Evolutionary conservation across 176 grass and related monocot genomes (phyloP).

Genomic region (Luzula sylvatica): DNA sequence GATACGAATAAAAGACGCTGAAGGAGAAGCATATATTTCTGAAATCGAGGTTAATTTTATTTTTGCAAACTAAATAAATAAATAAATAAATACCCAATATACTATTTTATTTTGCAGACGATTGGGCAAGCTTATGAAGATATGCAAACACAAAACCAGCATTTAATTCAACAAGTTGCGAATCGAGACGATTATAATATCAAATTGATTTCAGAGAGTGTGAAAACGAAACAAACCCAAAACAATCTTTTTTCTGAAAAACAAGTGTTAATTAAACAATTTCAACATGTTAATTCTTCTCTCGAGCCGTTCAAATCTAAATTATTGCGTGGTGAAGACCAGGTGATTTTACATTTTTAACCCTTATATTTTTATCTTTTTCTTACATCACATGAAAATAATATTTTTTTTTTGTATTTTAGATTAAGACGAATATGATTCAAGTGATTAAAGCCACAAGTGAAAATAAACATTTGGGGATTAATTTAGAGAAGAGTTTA

Average conservation of each 20-base stretch:
- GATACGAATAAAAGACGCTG: conserved; percentile 79
- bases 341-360: conserved; percentile 36
- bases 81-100: neutral
- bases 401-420: neutral
- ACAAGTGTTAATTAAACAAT: conserved; percentile 68
- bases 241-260: conserved; percentile 82
- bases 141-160: conserved; percentile 91
- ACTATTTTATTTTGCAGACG: conserved; percentile 37
- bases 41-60: conserved; percentile 73
- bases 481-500: conserved; percentile 52
- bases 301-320: conserved; percentile 76
- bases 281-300: conserved; percentile 58
- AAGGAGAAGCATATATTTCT: conserved; percentile 76
- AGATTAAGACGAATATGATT: conserved; percentile 60
- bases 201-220: conserved; percentile 93
- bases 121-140: conserved; percentile 99
- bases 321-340: conserved; percentile 57
- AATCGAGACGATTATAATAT: conserved; percentile 96
- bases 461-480: conserved; percentile 62
- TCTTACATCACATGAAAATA: conserved; percentile 10
- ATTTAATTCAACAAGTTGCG: conserved; percentile 79
- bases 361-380: conserved; percentile 1
- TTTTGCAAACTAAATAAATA: neutral
- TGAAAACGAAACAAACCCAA: conserved; percentile 86
- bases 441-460: conserved; percentile 71